Evolutionary conservation across 768 basidiomycete genomes (phyloP), one percentile per base, ranked within the genome.

Genomic region (Hysterangium stoloniferum): DNA sequence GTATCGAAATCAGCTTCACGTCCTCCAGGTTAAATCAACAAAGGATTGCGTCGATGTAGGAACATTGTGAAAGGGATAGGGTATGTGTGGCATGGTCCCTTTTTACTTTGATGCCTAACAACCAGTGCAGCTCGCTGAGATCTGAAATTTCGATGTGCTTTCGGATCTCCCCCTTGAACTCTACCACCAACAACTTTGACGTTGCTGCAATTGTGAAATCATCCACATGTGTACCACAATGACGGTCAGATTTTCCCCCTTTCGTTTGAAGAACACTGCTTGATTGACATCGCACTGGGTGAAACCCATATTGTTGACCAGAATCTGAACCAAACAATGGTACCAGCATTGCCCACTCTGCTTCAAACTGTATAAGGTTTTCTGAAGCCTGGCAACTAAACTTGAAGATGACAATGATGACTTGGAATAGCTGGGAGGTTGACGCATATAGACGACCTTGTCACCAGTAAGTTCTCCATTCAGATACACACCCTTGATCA

Each of bases 401-500:
- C n/a, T n/a, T n/a, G n/a, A n/a, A n/a, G n/a, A n/a, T n/a, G n/a
- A n/a, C 34, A 45, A 22, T 52, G 54, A 13, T 56, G 50, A 25
- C 51, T 47, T 17, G 44, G 44, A 8, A 25, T 41, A n/a, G 62
- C 61, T 4, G 57, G 55, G 22, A 63, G 64, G 63, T 45, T 67
- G 66, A 20, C 66, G 62, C 65, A 72, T 69, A 45, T 62, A 70
- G 0, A 57, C 45, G 34, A 12, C 38, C 20, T 41, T 20, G 9
- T 69, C 63, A 1, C n/a, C n/a, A n/a, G n/a, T n/a, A n/a, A 52
- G 29, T 4, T 45, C 41, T 24, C 70, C 65, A 54, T 73, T 58
- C 1, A 73, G 62, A 55, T 66, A 75, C 0, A 69, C 67, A 0
- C 65, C 69, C 29, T 68, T 71, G 27, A 73, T 73, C 68, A 4